A percentile compares a stretch with the other conserved stretches of the same genome.
phyloP scores from a whole-genome alignment of 768 basidiomycete species.

The Suillus placidus region DNA sequence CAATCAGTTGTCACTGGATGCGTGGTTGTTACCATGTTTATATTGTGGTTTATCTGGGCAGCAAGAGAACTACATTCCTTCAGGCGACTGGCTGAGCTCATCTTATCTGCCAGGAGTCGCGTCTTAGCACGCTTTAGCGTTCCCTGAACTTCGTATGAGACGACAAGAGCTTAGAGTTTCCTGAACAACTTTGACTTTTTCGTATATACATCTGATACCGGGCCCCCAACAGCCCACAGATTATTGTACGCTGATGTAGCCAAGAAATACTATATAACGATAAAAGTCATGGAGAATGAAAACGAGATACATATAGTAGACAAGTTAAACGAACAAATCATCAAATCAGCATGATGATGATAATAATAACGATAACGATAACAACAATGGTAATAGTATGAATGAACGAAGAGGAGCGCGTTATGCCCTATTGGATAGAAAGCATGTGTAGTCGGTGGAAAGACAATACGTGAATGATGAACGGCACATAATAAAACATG shows the following conservation, averaged over 20 bases:
- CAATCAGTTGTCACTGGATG: constrained; percentile 4
- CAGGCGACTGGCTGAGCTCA: not conserved
- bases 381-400: too few relatives aligned
- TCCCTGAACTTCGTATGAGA: not conserved
- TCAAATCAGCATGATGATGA: too few relatives aligned
- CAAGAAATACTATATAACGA: not conserved
- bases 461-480: too few relatives aligned
- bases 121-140: not conserved
- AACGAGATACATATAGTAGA: not conserved
- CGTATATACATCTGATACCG: not conserved
- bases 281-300: not conserved
- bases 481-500: too few relatives aligned
- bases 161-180: not conserved
- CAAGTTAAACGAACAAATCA: too few relatives aligned
- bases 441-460: too few relatives aligned
- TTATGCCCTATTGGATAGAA: too few relatives aligned
- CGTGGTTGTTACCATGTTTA: constrained; percentile 4
- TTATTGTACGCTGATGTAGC: not conserved
- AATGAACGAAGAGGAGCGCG: too few relatives aligned
- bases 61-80: not conserved
- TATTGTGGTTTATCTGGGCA: constrained; percentile 10
- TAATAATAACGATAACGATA: too few relatives aligned
- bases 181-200: not conserved
- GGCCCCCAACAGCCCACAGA: not conserved
- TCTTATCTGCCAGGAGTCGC: not conserved